Evolutionary conservation across 2,329 filamentous ascomycete genomes (phyloP), one percentile per base, ranked within the genome.

Genomic region (Colletotrichum plurivorum): DNA sequence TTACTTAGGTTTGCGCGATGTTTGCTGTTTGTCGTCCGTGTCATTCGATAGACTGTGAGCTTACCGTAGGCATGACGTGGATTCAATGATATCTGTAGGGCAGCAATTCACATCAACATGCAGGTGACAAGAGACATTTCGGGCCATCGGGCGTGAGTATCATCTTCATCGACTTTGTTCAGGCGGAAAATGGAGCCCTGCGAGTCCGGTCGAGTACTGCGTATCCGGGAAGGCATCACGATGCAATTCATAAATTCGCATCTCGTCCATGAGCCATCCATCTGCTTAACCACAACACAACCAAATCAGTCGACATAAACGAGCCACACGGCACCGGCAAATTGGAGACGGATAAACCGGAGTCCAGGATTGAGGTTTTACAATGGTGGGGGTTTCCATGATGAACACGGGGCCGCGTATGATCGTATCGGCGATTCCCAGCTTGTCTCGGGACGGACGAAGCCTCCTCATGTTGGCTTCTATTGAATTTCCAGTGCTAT

Each of bases 301-400:
- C 48, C 20, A 15, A 20, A 10, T 16, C 7, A n/a, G 18, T 3
- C n/a, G 25, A 48, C 25, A 48, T 9, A 15, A 53, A 27, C 8
- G 39, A 49, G 48, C 27, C 25, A 25, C 22, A 46, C 43, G 36
- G 49, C 22, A 36, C 8, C 41, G 8, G 56, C 56, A 54, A 20
- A 64, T 59, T 54, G 48, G 60, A 58, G 39, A 39, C 53, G 65
- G 65, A 68, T 49, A 36, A 56, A 60, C 48, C 61, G 61, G 31
- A 56, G 49, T 27, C 52, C 54, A 27, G 52, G 52, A 18, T 18
- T 43, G 12, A 41, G 41, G 31, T 69, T 46, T 69, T 51, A 48
- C 27, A 53, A 12, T 16, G 55, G 62, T 53, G 62, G 62, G 22
- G 55, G 36, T 62, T 20, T 5, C 22, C 22, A 45, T 46, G 59